phyloP scores from a whole-genome alignment of 768 basidiomycete species.

The Trametes punicea region DNA sequence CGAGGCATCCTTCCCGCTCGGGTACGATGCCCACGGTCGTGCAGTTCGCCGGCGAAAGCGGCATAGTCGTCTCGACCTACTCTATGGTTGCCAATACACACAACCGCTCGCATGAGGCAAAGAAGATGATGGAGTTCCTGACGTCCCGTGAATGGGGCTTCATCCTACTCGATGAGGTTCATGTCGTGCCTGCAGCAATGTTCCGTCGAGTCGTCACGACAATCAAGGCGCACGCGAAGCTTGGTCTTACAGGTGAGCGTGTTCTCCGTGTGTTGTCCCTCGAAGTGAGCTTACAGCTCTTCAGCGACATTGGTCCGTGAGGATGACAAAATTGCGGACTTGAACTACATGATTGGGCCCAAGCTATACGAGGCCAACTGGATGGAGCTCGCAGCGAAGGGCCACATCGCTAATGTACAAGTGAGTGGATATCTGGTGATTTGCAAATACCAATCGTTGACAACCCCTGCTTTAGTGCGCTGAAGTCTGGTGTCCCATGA shows the following conservation, averaged over 20 bases:
- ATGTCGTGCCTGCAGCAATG: slow-evolving; percentile 98
- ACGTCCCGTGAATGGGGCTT: slow-evolving; percentile 99
- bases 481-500: slow-evolving; percentile 99
- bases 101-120: slow-evolving; percentile 97
- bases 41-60: slow-evolving; percentile 94
- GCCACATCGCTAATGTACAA: slow-evolving; percentile 99
- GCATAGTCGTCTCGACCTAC: slow-evolving; percentile 98
- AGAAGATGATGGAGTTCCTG: slow-evolving; percentile 99
- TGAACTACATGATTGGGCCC: slow-evolving; percentile 99
- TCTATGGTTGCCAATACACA: slow-evolving; percentile 99
- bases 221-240: slow-evolving; percentile 98
- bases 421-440: slow-evolving; percentile 39
- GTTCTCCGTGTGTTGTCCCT: background rate
- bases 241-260: slow-evolving; percentile 84
- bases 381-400: slow-evolving; percentile 99
- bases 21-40: slow-evolving; percentile 5
- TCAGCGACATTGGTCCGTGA: slow-evolving; percentile 96
- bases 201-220: slow-evolving; percentile 97
- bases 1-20: background rate
- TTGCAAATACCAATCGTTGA: background rate
- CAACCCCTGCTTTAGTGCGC: slow-evolving; percentile 64
- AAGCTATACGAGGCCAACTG: slow-evolving; percentile 99
- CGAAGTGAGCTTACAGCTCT: background rate
- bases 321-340: slow-evolving; percentile 97
- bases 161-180: slow-evolving; percentile 95